These are phyloP conservation scores for Albifimbria verrucaria DNA, from an alignment of 2,329 filamentous ascomycete genomes.

Conservation along the genomic window DNA sequence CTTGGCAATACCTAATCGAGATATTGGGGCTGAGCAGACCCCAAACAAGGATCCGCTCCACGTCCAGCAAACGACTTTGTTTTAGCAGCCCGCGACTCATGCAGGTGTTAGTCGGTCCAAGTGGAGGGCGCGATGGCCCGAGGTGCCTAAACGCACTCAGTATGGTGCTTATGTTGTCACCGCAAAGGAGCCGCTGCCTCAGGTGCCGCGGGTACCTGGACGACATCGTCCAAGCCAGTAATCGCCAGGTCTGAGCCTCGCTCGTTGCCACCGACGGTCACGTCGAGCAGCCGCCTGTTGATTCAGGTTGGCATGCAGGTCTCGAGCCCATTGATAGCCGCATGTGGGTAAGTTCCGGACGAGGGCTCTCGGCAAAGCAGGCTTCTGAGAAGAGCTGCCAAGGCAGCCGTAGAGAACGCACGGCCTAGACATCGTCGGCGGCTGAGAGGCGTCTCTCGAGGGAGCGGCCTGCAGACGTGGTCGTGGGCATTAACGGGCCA, in stretches of 20 bases:
- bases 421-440: no score
- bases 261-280: background rate
- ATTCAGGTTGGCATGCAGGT: background rate
- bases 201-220: background rate
- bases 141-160: background rate
- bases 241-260: background rate
- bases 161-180: background rate
- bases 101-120: background rate
- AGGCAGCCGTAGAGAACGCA: no score
- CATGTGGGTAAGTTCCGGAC: background rate
- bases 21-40: conserved; percentile 15
- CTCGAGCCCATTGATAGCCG: background rate
- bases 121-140: background rate
- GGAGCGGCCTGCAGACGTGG: no score
- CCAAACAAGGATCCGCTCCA: conserved; percentile 1
- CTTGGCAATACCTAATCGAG: conserved; percentile 2
- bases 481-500: no score
- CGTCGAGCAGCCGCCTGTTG: background rate
- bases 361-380: no score
- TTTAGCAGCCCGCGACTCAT: background rate
- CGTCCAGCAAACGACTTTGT: conserved; percentile 11
- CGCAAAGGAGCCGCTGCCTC: background rate
- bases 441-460: no score
- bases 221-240: background rate
- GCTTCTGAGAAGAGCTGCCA: no score